Evolutionary conservation across 1,284 basidiomycete genomes (phyloP).

Genomic region (Agaricales sp.): DNA sequence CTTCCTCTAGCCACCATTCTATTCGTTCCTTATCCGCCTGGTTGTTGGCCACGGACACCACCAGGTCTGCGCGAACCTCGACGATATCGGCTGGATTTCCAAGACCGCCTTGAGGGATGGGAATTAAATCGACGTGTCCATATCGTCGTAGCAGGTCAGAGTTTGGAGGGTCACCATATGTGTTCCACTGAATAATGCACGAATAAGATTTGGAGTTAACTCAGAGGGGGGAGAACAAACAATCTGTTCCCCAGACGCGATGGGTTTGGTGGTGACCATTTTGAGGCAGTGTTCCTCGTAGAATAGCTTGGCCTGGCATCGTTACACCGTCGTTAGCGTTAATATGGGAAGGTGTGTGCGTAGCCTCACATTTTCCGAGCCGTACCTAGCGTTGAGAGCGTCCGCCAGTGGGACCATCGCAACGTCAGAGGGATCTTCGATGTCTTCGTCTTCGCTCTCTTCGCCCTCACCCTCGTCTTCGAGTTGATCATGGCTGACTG

Average conservation of each 20-base stretch:
- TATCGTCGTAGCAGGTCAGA: conserved; percentile 91
- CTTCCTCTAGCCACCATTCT: conserved; percentile 87
- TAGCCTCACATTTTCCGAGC: conserved; percentile 70
- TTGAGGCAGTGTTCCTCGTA: conserved; percentile 64
- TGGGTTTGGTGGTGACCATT: conserved; percentile 76
- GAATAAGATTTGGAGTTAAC: conserved; percentile 3
- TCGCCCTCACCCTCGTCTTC: conserved; percentile 21
- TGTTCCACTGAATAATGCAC: conserved; percentile 66
- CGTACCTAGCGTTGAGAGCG: conserved; percentile 83
- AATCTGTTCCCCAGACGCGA: conserved; percentile 81
- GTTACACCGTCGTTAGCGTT: conserved; percentile 5
- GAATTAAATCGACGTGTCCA: conserved; percentile 82
- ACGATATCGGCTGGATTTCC: conserved; percentile 86
- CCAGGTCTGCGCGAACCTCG: conserved; percentile 75
- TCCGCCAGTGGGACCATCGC: conserved; percentile 98
- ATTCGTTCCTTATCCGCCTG: conserved; percentile 44
- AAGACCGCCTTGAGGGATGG: conserved; percentile 31
- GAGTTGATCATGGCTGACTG: conserved; percentile 14
- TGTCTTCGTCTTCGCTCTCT: conserved; percentile 48
- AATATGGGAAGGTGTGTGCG: conserved; percentile 4
- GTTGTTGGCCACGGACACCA: conserved; percentile 38
- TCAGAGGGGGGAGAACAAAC: conserved; percentile 32
- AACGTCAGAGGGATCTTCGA: conserved; percentile 59
- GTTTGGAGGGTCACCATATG: conserved; percentile 92
- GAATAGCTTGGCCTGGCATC: conserved; percentile 69